A percentile compares a stretch with the other conserved stretches of the same genome.
Evolutionary conservation across 371 early-diverging fungal genomes (phyloP).

Genomic region (Rozella allomycis): DNA sequence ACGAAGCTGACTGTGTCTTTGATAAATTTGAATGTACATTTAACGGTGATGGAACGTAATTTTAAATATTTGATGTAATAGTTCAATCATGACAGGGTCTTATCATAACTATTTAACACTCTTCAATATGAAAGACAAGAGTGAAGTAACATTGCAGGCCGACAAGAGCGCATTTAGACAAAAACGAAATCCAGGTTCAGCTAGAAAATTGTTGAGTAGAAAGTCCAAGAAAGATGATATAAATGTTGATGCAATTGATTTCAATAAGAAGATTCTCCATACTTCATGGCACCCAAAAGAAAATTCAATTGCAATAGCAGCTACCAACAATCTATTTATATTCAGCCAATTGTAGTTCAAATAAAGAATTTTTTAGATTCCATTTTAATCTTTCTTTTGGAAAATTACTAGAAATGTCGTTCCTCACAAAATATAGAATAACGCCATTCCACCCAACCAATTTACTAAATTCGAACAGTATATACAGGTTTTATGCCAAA

Average conservation of each 20-base stretch:
- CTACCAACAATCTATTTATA: constrained; percentile 4
- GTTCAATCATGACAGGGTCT: constrained; percentile 73
- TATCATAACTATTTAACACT: constrained; percentile 92
- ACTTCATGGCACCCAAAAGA: constrained; percentile 82
- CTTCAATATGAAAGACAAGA: constrained; percentile 37
- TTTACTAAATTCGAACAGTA: too few relatives aligned
- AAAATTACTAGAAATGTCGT: too few relatives aligned
- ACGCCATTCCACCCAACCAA: too few relatives aligned
- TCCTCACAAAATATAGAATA: too few relatives aligned
- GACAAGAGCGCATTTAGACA: constrained; percentile 82
- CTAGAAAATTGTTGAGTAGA: constrained; percentile 17
- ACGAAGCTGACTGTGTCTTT: constrained; percentile 96
- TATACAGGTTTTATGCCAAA: too few relatives aligned
- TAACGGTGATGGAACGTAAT: constrained; percentile 63
- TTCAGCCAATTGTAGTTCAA: constrained; percentile 1
- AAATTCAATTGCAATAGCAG: constrained; percentile 2
- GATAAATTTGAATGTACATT: constrained; percentile 96
- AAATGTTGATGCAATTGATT: constrained; percentile 64
- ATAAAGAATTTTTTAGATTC: too few relatives aligned
- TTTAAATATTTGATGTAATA: constrained; percentile 8
- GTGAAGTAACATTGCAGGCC: constrained; percentile 75
- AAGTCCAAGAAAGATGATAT: constrained; percentile 41
- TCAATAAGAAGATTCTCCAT: constrained; percentile 84
- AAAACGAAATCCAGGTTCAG: constrained; percentile 14
- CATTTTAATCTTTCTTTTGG: too few relatives aligned